A percentile compares a stretch with the other conserved stretches of the same genome.
These are phyloP conservation scores for Schrenkiella parvula DNA, from an alignment of 345 rosid species.

Conservation along the genomic window DNA sequence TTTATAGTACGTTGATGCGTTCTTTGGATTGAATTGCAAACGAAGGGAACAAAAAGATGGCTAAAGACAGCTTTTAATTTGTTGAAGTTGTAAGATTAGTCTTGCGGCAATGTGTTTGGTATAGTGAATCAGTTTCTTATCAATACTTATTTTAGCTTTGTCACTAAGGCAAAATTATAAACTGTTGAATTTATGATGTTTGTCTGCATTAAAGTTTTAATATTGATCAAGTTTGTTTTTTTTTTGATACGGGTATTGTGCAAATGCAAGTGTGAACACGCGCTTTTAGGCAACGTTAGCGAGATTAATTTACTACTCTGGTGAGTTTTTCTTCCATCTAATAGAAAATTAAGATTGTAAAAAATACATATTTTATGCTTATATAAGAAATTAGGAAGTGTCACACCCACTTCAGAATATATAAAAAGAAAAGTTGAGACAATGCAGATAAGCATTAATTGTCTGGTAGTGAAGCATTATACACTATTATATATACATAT, in stretches of 20 bases:
- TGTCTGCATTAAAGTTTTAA: background rate
- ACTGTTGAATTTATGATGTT: background rate
- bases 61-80: background rate
- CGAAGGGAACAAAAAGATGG: background rate
- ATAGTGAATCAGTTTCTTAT: background rate
- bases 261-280: background rate
- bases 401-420: background rate
- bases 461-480: slow-evolving; percentile 11
- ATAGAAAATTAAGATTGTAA: background rate
- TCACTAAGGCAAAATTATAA: background rate
- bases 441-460: background rate
- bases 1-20: background rate
- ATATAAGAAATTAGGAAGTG: background rate
- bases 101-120: slow-evolving; percentile 7
- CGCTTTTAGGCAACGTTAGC: background rate
- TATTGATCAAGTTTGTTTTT: no score
- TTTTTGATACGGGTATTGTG: slow-evolving; percentile 3
- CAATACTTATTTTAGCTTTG: background rate
- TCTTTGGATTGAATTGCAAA: slow-evolving; percentile 22
- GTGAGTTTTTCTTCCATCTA: background rate
- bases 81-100: slow-evolving; percentile 1
- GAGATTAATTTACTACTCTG: no score
- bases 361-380: background rate
- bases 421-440: background rate
- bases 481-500: background rate